Base-by-base conservation (phyloP, 192 early-diverging fungal genomes). In the Coemansia javaensis region DNA sequence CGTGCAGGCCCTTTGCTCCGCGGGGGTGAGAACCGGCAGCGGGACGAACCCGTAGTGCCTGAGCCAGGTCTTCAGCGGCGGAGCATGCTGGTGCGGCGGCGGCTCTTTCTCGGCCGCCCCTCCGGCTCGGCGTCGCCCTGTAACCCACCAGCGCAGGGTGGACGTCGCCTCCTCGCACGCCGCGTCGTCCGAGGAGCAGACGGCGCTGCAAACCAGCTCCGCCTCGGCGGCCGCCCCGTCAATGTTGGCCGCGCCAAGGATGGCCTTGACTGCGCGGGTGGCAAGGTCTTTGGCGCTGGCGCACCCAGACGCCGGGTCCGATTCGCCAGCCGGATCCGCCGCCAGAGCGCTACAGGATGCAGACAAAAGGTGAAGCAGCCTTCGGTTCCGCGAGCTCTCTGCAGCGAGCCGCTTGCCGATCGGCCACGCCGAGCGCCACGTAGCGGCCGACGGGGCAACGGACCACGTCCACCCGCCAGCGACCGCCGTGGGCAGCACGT, bases 381-480 rank as follows among this genome's bases (percentile, higher is more conserved):
- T 46, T 18, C 59, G 66, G 41, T 57, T 69, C 22, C 66, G 38
- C 9, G 52, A 47, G 2, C 55, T 53, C 31, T 69, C 66, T 9
- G 66, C 49, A 16, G 59, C 45, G 13, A 69, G 36, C 3, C 59
- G 53, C 50, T 58, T 69, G 21, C 66, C 66, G 16, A 62, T 31
- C 2, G 66, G 66, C 66, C 66, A 69, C 13, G 17, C 4, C 6
- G 35, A 24, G 15, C 32, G 47, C 66, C 66, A 69, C 25, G 43
- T 15, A 5, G 57, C 59, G 3, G 39, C 30, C 5, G 53, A 47
- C 2, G 57, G 36, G 30, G 66, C 66, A 39, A 69, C 66, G 8
- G 47, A 40, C 66, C 66, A 69, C 21, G 53, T 53, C 66, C 66
- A 69, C 2, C 16, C 46, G 23, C 33, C 45, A 11, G 44, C 31